These are phyloP conservation scores for Plasmodium berghei DNA, from an alignment of 169 alveolate species.

Conservation along the genomic window DNA sequence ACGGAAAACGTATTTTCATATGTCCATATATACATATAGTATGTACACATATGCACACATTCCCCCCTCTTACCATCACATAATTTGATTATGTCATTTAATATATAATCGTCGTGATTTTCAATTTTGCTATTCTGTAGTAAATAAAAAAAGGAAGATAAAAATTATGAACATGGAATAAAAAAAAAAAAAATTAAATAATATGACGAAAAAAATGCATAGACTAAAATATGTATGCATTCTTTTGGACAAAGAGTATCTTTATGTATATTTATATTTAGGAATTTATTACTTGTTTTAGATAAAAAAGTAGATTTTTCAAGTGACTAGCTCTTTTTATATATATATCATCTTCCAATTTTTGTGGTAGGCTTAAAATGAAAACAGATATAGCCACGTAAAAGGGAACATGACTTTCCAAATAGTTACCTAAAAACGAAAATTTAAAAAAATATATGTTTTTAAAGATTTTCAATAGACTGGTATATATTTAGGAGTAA, in stretches of 20 bases:
- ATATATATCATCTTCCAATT: constrained; percentile 21
- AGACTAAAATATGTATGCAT: not conserved
- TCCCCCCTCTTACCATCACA: constrained; percentile 36
- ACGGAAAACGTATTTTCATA: no score
- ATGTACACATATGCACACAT: no score
- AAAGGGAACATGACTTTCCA: constrained; percentile 70
- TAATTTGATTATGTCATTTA: constrained; percentile 51
- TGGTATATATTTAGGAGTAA: no score
- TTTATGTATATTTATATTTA: constrained; percentile 2
- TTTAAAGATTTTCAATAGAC: no score
- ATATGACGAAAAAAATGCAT: not conserved
- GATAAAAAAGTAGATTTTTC: constrained; percentile 33
- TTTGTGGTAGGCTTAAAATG: constrained; percentile 66
- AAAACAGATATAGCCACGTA: constrained; percentile 41
- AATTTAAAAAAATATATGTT: not conserved
- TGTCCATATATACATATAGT: no score
- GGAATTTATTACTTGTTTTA: constrained; percentile 32
- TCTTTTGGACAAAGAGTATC: not conserved
- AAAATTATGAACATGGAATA: not conserved
- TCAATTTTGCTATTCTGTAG: constrained; percentile 73
- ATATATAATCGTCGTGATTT: constrained; percentile 64
- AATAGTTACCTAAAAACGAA: constrained; percentile 49
- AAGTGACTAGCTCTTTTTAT: constrained; percentile 43
- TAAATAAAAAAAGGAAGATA: not conserved
- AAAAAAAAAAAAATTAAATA: not conserved